phyloP scores from a whole-genome alignment of 805 yeast genomes.

The Starmera quercuum region DNA sequence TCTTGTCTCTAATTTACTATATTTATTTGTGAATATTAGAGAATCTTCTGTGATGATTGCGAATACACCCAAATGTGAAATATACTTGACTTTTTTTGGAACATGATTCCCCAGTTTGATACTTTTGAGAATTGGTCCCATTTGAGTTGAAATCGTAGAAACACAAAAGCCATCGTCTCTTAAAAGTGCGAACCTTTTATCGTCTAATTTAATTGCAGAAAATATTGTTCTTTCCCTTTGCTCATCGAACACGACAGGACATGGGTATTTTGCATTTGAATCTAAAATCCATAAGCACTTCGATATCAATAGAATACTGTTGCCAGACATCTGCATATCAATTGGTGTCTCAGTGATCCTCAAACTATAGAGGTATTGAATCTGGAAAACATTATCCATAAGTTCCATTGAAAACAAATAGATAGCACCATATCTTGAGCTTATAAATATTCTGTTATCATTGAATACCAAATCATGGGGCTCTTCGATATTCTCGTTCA shows the following conservation, averaged over 20 bases:
- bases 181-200: slow-evolving; percentile 16
- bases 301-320: slow-evolving; percentile 11
- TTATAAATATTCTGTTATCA: slow-evolving; percentile 9
- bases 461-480: slow-evolving; percentile 15
- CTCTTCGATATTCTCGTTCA: slow-evolving; percentile 4
- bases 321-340: slow-evolving; percentile 6
- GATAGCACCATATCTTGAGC: slow-evolving; percentile 14
- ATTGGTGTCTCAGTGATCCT: slow-evolving; percentile 12
- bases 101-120: slow-evolving; percentile 17
- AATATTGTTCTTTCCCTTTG: slow-evolving; percentile 7
- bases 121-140: slow-evolving; percentile 15
- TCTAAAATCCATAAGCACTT: slow-evolving; percentile 13
- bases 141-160: slow-evolving; percentile 9
- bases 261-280: slow-evolving; percentile 4
- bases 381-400: background rate
- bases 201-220: slow-evolving; percentile 5
- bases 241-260: slow-evolving; percentile 15
- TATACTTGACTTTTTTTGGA: slow-evolving; percentile 20
- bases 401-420: background rate
- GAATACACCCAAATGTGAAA: slow-evolving; percentile 14
- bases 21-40: slow-evolving; percentile 12
- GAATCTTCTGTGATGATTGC: slow-evolving; percentile 13
- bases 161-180: slow-evolving; percentile 27
- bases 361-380: background rate
- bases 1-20: slow-evolving; percentile 5